These are phyloP conservation scores for Solanum virginianum DNA, from an alignment of 257 asterid species.

Conservation along the genomic window DNA sequence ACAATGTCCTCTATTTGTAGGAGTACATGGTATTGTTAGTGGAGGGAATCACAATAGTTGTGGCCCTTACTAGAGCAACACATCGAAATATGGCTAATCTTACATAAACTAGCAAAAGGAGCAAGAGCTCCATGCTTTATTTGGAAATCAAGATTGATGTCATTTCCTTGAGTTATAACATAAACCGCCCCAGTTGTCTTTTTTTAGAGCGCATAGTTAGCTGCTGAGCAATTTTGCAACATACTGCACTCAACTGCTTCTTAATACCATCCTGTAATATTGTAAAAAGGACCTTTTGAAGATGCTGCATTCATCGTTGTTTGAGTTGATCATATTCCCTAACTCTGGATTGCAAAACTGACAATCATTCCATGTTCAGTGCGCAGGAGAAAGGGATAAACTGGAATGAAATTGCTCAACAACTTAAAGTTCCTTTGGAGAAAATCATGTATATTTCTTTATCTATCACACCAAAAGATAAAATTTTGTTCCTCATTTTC, in stretches of 20 bases:
- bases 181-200: background rate
- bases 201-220: background rate
- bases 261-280: background rate
- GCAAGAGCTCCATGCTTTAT: background rate
- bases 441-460: conserved; percentile 38
- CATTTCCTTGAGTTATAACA: background rate
- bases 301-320: background rate
- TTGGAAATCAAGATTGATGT: background rate
- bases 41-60: background rate
- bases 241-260: background rate
- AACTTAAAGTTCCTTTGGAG: conserved; percentile 49
- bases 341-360: background rate
- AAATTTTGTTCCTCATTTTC: background rate
- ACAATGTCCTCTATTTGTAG: background rate
- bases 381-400: conserved; percentile 53
- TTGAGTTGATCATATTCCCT: background rate
- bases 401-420: conserved; percentile 51
- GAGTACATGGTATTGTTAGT: background rate
- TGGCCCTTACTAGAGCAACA: background rate
- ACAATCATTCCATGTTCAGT: conserved; percentile 25
- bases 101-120: background rate
- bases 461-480: background rate
- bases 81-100: background rate
- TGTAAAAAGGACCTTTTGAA: background rate
- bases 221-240: background rate